Percentiles rank a stretch among this genome's conserved stretches.
These are phyloP conservation scores for Saxophila tyrrhenica DNA, from an alignment of 495 filamentous ascomycete genomes.

Conservation along the genomic window DNA sequence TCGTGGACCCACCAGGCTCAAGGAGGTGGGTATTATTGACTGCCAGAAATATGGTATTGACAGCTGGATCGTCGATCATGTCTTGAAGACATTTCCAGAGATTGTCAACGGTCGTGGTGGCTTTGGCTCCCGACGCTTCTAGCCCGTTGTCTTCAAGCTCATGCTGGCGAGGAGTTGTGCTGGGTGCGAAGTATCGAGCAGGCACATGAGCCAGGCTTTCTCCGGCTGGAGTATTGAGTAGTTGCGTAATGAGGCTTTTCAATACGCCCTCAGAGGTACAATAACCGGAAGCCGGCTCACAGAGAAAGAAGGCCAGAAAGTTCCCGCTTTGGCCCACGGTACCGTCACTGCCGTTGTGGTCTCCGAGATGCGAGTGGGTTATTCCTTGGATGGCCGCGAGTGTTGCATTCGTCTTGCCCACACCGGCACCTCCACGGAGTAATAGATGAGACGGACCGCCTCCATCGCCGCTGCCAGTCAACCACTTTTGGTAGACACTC, in stretches of 20 bases:
- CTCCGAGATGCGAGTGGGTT: neutral
- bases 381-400: neutral
- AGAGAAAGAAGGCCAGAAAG: neutral
- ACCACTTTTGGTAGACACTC: neutral
- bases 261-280: neutral
- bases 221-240: neutral
- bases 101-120: neutral
- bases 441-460: neutral
- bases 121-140: neutral
- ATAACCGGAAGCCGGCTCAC: neutral
- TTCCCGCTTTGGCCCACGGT: neutral
- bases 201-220: neutral
- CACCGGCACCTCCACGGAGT: neutral
- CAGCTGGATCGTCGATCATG: neutral
- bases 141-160: neutral
- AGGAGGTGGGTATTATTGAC: neutral
- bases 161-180: neutral
- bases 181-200: neutral
- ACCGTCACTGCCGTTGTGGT: neutral
- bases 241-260: neutral
- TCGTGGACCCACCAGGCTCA: neutral
- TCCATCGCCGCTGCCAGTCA: neutral
- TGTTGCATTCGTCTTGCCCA: neutral
- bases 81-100: neutral
- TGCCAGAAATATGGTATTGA: neutral